phyloP scores from a whole-genome alignment of 1,139 yeast species.

The Pichia sp. region DNA sequence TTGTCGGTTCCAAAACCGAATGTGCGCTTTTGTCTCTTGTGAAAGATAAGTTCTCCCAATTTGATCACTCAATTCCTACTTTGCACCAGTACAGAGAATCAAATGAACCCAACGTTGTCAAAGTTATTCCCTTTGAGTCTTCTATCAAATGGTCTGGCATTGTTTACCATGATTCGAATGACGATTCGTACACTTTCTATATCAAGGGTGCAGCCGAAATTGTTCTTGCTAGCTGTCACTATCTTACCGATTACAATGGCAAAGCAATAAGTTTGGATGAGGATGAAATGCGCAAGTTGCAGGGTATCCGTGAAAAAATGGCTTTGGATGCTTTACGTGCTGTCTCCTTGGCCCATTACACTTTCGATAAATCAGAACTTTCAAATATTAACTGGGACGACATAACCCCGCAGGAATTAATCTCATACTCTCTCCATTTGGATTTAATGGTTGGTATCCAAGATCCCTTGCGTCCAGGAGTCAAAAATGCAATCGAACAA shows the following conservation, averaged over 20 bases:
- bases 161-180: conserved; percentile 44
- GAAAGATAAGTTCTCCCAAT: conserved; percentile 47
- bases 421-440: conserved; percentile 37
- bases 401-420: conserved; percentile 13
- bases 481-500: conserved; percentile 77
- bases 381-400: conserved; percentile 39
- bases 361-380: conserved; percentile 42
- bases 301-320: conserved; percentile 52
- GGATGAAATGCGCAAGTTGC: conserved; percentile 24
- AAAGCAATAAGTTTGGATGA: conserved; percentile 30
- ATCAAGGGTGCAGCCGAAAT: conserved; percentile 96
- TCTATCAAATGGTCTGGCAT: conserved; percentile 90
- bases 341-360: conserved; percentile 76
- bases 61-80: conserved; percentile 34
- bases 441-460: conserved; percentile 87
- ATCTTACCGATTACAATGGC: conserved; percentile 35
- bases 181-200: conserved; percentile 55
- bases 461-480: conserved; percentile 91
- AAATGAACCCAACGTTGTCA: conserved; percentile 46
- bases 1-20: conserved; percentile 91
- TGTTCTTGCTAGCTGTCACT: conserved; percentile 57
- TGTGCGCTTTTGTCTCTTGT: conserved; percentile 79
- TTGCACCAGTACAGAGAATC: conserved; percentile 42
- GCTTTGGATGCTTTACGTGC: conserved; percentile 83
- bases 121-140: conserved; percentile 87